These are phyloP conservation scores for Silene uniflora DNA, from an alignment of 148 eudicot species.

Conservation along the genomic window DNA sequence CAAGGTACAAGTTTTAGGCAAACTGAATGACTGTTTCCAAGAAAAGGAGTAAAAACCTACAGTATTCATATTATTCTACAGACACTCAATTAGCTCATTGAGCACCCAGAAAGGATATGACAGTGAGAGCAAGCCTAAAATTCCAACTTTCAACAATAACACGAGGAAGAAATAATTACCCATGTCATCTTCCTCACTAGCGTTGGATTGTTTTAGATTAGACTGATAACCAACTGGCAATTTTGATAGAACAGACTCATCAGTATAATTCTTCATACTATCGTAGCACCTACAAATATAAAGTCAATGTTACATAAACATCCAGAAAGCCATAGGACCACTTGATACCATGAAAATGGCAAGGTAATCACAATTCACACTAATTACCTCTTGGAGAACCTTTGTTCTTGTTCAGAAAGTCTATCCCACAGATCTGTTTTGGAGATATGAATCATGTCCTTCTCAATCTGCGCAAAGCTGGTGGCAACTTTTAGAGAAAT, in stretches of 20 bases:
- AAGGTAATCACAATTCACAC: not conserved
- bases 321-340: conserved; percentile 6
- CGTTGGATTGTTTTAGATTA: conserved; percentile 76
- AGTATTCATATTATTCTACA: not conserved
- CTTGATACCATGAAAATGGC: not conserved
- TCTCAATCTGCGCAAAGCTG: conserved; percentile 65
- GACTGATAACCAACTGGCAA: conserved; percentile 82
- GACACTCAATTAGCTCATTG: not conserved
- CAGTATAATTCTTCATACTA: conserved; percentile 52
- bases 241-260: conserved; percentile 66
- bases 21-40: not conserved
- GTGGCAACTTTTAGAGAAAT: conserved; percentile 19
- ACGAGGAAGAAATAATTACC: conserved; percentile 40
- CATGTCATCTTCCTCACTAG: conserved; percentile 95
- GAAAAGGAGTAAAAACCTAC: not conserved
- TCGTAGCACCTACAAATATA: conserved; percentile 48
- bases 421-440: conserved; percentile 74
- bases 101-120: not conserved
- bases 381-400: conserved; percentile 56
- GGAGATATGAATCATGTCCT: conserved; percentile 60
- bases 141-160: not conserved
- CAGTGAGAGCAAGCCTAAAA: not conserved
- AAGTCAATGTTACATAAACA: conserved; percentile 9
- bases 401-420: conserved; percentile 73
- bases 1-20: not conserved